phyloP scores from a whole-genome alignment of 2,329 filamentous ascomycete species.

The Fusarium beomiforme region DNA sequence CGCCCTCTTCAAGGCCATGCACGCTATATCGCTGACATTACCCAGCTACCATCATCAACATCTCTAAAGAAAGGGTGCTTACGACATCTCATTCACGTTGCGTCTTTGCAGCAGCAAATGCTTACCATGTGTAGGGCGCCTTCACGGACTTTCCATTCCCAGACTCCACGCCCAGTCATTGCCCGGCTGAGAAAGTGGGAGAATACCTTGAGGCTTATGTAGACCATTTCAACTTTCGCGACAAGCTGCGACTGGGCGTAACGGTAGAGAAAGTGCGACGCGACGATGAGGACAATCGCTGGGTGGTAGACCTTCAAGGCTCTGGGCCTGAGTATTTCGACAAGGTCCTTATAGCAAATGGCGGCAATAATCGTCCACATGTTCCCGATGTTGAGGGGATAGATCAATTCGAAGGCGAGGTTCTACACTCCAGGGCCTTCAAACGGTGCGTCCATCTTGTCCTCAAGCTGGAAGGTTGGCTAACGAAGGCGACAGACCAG shows the following conservation, averaged over 20 bases:
- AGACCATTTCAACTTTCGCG: conserved; percentile 45
- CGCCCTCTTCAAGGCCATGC: not conserved
- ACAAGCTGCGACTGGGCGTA: conserved; percentile 41
- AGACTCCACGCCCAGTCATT: conserved; percentile 39
- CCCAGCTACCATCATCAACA: conserved; percentile 45
- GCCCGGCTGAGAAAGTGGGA: conserved; percentile 40
- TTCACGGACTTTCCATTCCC: conserved; percentile 51
- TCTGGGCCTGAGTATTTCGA: conserved; percentile 44
- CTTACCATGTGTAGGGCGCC: conserved; percentile 39
- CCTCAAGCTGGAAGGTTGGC: accelerated
- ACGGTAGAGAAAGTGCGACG: conserved; percentile 31
- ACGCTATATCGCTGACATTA: not conserved
- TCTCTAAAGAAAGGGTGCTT: conserved; percentile 45
- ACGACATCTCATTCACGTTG: accelerated
- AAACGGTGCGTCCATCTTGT: conserved; percentile 38
- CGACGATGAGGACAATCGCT: conserved; percentile 33
- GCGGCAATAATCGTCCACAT: conserved; percentile 47
- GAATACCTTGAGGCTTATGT: conserved; percentile 49
- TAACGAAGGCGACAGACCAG: conserved; percentile 16
- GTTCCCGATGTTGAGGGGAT: conserved; percentile 49
- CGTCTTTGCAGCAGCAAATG: accelerated
- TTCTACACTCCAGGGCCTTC: conserved; percentile 53
- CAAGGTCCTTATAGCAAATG: conserved; percentile 51
- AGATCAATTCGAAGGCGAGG: conserved; percentile 50
- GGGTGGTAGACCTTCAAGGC: conserved; percentile 44